A percentile compares a stretch with the other conserved stretches of the same genome.
These are phyloP conservation scores for Puccinia hordei DNA, from an alignment of 1,284 basidiomycete genomes.

Conservation along the genomic window DNA sequence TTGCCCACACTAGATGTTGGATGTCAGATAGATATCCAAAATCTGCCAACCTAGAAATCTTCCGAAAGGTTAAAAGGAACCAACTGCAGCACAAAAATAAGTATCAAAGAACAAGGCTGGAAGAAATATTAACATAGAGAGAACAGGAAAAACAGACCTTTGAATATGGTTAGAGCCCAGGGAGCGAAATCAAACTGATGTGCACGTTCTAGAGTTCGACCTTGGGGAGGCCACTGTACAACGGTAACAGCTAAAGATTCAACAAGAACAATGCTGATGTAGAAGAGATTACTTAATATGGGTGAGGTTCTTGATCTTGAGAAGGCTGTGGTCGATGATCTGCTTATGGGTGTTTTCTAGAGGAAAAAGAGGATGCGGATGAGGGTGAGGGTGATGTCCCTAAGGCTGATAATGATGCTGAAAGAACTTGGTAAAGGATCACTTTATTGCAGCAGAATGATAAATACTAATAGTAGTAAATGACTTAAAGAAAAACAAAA, in stretches of 20 bases:
- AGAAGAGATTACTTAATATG: conserved; percentile 60
- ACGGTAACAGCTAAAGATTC: conserved; percentile 89
- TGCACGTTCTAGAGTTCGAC: conserved; percentile 96
- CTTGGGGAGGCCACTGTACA: conserved; percentile 86
- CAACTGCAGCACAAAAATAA: conserved; percentile 63
- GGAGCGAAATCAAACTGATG: conserved; percentile 79
- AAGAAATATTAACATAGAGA: background rate
- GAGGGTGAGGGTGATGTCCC: background rate
- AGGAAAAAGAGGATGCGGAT: background rate
- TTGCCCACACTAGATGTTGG: conserved; percentile 80
- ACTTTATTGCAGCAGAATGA: too few relatives aligned
- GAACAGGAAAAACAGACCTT: conserved; percentile 66
- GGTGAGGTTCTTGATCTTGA: background rate
- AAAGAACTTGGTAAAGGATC: too few relatives aligned
- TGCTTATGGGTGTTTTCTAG: background rate
- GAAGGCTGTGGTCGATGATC: background rate
- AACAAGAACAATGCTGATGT: conserved; percentile 62
- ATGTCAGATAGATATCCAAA: conserved; percentile 83
- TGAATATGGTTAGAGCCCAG: conserved; percentile 93
- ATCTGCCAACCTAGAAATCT: conserved; percentile 87
- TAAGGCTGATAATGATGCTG: background rate
- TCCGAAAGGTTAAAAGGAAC: conserved; percentile 76
- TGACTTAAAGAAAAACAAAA: too few relatives aligned
- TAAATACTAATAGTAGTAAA: too few relatives aligned
- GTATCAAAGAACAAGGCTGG: background rate